Base-by-base conservation (phyloP, 2,329 filamentous ascomycete species). In the Aspergillus persii region DNA sequence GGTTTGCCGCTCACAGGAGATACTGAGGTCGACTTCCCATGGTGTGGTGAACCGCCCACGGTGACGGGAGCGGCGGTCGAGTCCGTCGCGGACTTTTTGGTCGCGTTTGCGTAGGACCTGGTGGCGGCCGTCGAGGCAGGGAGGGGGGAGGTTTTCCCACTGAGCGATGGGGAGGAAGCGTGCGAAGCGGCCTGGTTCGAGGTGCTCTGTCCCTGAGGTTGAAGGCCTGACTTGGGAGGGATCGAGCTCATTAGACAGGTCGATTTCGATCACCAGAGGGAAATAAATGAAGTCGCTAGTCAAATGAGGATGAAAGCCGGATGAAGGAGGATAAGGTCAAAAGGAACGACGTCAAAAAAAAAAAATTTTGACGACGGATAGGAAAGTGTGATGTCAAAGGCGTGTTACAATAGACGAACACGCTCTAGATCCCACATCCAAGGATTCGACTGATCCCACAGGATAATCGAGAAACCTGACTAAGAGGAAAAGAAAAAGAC, bases 1-100 rank as follows among this genome's bases (percentile, higher is more conserved):
- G 83, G 81, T 79, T 89, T 90, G 84, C 91, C 91, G 84, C 96
- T 96, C 84, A 96, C 86, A 76, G 90, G 86, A 82, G 91, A 88
- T 71, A 86, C 84, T 70, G 88, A 86, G 74, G 85, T 83, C 76
- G 85, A 77, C 71, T 86, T 84, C 77, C 81, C 82, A 83, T 84
- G 78, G 73, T 75, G 70, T 68, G 71, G 70, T 70, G 80, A 76
- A 71, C 79, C 80, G 75, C 81, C 80, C 77, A 82, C 79, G 77
- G 80, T 79, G 76, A 80, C 77, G 71, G 82, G 77, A 71, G 80
- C 77, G 73, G 78, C 77, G 71, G 76, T 72, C 66, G 75, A 78
- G 75, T 80, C 80, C 73, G 80, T 79, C 76, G 81, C 80, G 71
- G 79, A 79, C 76, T 84, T 85, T 76, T 84, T 85, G 74, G 84